Conservation (phyloP, 768 basidiomycete genomes). For the Pisolithus microcarpus region DNA sequence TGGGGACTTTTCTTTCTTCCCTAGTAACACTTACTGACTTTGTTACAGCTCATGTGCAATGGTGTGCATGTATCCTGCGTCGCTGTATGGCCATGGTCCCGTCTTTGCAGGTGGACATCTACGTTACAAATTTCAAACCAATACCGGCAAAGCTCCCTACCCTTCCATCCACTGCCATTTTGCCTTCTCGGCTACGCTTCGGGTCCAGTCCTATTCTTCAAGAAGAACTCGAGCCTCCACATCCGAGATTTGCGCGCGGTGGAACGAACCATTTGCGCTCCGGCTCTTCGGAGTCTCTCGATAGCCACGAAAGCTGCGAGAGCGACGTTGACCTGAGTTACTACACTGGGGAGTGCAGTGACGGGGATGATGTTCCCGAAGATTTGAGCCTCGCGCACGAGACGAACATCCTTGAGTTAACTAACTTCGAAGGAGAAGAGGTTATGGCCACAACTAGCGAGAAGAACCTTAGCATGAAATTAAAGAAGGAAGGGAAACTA, state of each 20-base stretch:
- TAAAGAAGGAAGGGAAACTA: constrained; percentile 58
- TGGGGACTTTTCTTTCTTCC: constrained; percentile 29
- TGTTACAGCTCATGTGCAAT: constrained; percentile 59
- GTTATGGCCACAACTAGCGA: constrained; percentile 54
- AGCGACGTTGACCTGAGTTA: constrained; percentile 37
- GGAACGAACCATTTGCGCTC: constrained; percentile 4
- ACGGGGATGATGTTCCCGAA: constrained; percentile 19
- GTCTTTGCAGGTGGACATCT: constrained; percentile 61
- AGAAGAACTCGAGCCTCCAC: constrained; percentile 32
- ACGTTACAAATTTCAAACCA: constrained; percentile 55
- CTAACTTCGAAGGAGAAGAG: constrained; percentile 74
- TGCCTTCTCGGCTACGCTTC: constrained; percentile 13
- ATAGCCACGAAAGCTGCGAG: constrained; percentile 25
- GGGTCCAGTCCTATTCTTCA: not conserved
- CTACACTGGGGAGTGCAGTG: constrained; percentile 32
- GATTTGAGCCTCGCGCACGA: constrained; percentile 35
- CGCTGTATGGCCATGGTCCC: constrained; percentile 52
- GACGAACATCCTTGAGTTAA: constrained; percentile 54
- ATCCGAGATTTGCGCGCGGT: constrained; percentile 21
- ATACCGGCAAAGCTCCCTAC: constrained; percentile 8
- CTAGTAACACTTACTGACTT: not conserved
- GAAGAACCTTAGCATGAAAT: constrained; percentile 38
- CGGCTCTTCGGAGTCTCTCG: constrained; percentile 21
- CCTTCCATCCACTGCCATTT: constrained; percentile 2
- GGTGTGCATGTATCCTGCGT: constrained; percentile 65